Conservation (phyloP, 1,284 basidiomycete species). For the Coniferiporia weirii region DNA sequence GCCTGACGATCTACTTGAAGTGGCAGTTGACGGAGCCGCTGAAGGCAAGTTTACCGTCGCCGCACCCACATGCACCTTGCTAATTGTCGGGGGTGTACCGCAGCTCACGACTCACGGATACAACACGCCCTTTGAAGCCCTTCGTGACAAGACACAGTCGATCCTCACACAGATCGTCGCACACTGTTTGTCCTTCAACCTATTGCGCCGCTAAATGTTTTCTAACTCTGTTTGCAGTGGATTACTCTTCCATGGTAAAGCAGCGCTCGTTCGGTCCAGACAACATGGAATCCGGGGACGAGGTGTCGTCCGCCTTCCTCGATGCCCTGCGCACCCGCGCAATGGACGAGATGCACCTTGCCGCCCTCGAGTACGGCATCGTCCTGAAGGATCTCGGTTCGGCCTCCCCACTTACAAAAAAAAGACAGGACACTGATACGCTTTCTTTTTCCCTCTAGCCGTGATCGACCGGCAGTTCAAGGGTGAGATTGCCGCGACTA, state of each 20-base stretch:
- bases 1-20: constrained; percentile 75
- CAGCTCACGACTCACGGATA: constrained; percentile 72
- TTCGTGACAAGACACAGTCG: constrained; percentile 76
- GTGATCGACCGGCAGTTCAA: constrained; percentile 83
- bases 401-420: background rate
- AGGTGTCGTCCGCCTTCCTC: constrained; percentile 68
- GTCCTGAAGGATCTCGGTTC: constrained; percentile 70
- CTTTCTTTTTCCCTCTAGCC: constrained; percentile 34
- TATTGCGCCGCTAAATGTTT: constrained; percentile 19
- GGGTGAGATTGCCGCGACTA: constrained; percentile 72
- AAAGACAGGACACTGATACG: background rate
- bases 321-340: constrained; percentile 74
- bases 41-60: constrained; percentile 35
- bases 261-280: constrained; percentile 73
- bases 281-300: constrained; percentile 60
- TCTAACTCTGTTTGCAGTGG: constrained; percentile 28
- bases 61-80: background rate
- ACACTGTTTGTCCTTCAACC: constrained; percentile 43
- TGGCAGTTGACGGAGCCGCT: constrained; percentile 75
- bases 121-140: constrained; percentile 74
- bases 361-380: constrained; percentile 76
- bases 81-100: constrained; percentile 9
- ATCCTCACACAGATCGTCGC: constrained; percentile 80
- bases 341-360: constrained; percentile 77
- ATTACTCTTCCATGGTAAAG: constrained; percentile 66